Evolutionary conservation across 169 alveolate species (phyloP).

Genomic region (Besnoitia besnoiti): DNA sequence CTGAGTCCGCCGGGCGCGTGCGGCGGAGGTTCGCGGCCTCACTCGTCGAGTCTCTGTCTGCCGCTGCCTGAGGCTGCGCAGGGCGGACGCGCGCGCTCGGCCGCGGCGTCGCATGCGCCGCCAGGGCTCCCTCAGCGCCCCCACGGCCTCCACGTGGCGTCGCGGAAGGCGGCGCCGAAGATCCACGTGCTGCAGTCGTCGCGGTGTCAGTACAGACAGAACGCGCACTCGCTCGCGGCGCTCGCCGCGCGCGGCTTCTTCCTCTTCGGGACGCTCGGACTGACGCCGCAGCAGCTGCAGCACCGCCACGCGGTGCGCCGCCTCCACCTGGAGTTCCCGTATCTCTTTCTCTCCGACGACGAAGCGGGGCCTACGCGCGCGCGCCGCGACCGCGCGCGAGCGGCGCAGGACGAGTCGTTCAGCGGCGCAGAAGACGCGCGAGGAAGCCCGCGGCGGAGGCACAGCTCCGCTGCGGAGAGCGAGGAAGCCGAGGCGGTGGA

Average conservation of each 20-base stretch:
- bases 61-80: no score
- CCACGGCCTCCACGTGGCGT: not conserved
- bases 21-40: no score
- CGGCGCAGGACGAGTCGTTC: not conserved
- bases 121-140: no score
- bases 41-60: no score
- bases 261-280: not conserved
- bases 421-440: not conserved
- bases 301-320: not conserved
- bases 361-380: not conserved
- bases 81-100: no score
- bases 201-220: conserved; percentile 1
- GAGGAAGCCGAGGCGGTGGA: not conserved
- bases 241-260: not conserved
- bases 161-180: not conserved
- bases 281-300: conserved; percentile 7
- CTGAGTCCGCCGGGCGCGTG: no score
- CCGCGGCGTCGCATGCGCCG: no score
- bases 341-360: conserved; percentile 7
- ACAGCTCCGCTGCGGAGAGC: not conserved
- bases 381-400: not conserved
- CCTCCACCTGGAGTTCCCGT: not conserved
- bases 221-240: not conserved
- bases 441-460: not conserved
- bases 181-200: conserved; percentile 1